These are phyloP conservation scores for Saccharomycopsis capsularis DNA, from an alignment of 805 yeast genomes.

Conservation along the genomic window DNA sequence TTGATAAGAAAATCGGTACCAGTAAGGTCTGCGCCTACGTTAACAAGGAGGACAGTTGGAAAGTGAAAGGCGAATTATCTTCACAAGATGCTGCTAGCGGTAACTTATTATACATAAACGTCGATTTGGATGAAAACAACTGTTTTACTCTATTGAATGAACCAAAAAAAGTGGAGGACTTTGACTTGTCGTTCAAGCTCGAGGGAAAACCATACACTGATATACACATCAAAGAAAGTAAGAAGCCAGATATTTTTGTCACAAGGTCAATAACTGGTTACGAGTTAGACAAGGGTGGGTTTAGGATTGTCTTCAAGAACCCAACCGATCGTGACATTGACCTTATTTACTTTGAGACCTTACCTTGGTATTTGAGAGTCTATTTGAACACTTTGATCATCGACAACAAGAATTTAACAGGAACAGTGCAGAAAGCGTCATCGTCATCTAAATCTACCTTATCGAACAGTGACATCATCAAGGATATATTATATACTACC, in stretches of 20 bases:
- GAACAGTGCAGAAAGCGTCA: not conserved
- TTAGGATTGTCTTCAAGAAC: constrained; percentile 72
- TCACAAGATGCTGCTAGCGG: constrained; percentile 7
- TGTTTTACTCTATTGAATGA: constrained; percentile 14
- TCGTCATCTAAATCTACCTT: not conserved
- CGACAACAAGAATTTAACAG: constrained; percentile 11
- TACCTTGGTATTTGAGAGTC: constrained; percentile 90
- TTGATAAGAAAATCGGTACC: constrained; percentile 35
- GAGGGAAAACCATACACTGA: constrained; percentile 6
- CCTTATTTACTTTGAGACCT: constrained; percentile 65
- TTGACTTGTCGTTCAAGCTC: constrained; percentile 12
- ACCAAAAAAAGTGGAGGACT: constrained; percentile 18
- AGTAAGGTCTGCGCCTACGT: constrained; percentile 40
- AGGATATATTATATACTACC: constrained; percentile 58
- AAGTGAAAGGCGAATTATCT: constrained; percentile 14
- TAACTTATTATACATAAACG: constrained; percentile 15
- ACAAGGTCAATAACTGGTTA: constrained; percentile 87
- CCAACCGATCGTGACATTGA: constrained; percentile 43
- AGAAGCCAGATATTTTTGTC: constrained; percentile 39
- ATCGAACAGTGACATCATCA: constrained; percentile 34
- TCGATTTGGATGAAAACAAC: constrained; percentile 17
- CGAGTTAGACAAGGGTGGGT: constrained; percentile 86
- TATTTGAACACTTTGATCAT: constrained; percentile 64
- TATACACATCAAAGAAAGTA: not conserved
- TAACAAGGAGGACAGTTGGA: constrained; percentile 21